Conservation (phyloP, 31 red algal genomes). For the Bonnemaisonia californica region DNA sequence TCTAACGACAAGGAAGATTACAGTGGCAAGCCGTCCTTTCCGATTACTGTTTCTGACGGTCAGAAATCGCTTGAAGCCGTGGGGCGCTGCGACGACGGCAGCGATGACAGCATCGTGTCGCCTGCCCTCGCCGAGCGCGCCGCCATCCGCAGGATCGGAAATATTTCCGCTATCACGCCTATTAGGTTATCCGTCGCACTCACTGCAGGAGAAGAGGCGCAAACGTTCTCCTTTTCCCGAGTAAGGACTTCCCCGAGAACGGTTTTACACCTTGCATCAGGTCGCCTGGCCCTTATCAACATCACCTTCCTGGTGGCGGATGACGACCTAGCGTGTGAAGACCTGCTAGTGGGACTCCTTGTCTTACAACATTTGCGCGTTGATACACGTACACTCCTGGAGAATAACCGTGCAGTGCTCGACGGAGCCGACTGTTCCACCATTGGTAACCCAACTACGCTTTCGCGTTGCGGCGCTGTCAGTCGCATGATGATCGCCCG, state of each 20-base stretch:
- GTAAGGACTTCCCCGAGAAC: conserved; percentile 7
- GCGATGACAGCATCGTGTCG: conserved; percentile 40
- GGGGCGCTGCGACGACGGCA: conserved; percentile 27
- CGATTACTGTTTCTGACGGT: conserved; percentile 28
- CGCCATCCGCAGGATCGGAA: background rate
- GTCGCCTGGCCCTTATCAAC: conserved; percentile 5
- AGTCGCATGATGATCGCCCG: conserved; percentile 18
- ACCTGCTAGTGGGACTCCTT: background rate
- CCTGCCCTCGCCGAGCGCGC: background rate
- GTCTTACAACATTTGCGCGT: conserved; percentile 10
- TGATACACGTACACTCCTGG: background rate
- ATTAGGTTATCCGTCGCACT: background rate
- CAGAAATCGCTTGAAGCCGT: background rate
- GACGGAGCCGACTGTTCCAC: background rate
- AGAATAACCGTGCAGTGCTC: conserved; percentile 20
- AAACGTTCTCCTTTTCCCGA: conserved; percentile 13
- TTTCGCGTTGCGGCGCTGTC: background rate
- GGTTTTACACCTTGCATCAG: conserved; percentile 11
- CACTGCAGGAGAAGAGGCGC: conserved; percentile 15
- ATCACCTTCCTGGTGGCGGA: conserved; percentile 6
- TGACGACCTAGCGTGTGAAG: background rate
- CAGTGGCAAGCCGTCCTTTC: background rate
- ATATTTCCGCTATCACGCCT: background rate
- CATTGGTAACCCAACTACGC: conserved; percentile 3
- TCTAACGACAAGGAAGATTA: background rate